phyloP scores from a whole-genome alignment of 2,329 filamentous ascomycete species.

The Aspergillus neotritici region DNA sequence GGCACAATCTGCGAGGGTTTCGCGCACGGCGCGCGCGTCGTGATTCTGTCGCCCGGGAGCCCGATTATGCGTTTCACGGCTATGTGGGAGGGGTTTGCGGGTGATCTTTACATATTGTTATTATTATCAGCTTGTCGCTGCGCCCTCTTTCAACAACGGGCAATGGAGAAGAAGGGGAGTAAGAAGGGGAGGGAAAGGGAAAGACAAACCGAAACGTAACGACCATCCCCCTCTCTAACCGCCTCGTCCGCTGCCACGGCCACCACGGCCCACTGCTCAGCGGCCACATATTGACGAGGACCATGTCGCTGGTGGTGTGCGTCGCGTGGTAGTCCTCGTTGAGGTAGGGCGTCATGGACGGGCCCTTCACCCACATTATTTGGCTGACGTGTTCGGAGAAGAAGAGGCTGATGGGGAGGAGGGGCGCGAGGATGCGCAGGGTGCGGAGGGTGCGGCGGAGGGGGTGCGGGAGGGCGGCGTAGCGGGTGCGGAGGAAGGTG shows the following conservation, averaged over 20 bases:
- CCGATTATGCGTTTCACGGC: constrained; percentile 80
- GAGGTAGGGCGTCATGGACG: constrained; percentile 72
- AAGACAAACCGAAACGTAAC: constrained; percentile 53
- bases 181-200: not conserved
- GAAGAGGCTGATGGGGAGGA: constrained; percentile 35
- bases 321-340: constrained; percentile 57
- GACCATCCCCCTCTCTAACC: constrained; percentile 65
- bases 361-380: constrained; percentile 40
- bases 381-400: constrained; percentile 38
- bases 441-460: constrained; percentile 22
- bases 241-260: constrained; percentile 44
- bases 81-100: constrained; percentile 61
- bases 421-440: constrained; percentile 26
- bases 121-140: too few species aligned
- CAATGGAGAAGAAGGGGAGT: not conserved
- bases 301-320: constrained; percentile 36
- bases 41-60: constrained; percentile 71
- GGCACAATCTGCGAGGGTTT: constrained; percentile 56
- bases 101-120: too few species aligned
- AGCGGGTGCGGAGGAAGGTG: constrained; percentile 24
- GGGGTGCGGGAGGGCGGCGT: constrained; percentile 23
- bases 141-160: too few species aligned
- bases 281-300: constrained; percentile 39
- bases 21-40: constrained; percentile 59
- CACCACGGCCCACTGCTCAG: constrained; percentile 50